Percentiles rank a stretch among this genome's conserved stretches.
Evolutionary conservation across 805 yeast species (phyloP).

Genomic region (Isabelozyma heimii): DNA sequence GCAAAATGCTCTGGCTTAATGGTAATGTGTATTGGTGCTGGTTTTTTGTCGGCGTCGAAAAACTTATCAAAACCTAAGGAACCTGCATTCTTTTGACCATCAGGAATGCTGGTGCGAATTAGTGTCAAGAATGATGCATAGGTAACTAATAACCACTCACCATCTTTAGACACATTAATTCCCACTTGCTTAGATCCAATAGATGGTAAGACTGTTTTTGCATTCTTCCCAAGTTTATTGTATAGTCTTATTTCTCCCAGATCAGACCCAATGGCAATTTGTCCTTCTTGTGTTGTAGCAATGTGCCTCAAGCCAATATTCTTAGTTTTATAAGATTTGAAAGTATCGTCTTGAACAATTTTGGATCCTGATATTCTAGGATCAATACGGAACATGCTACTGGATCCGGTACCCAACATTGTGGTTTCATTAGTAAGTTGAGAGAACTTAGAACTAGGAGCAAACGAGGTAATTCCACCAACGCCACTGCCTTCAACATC

Average conservation of each 20-base stretch:
- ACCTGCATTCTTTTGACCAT: conserved; percentile 57
- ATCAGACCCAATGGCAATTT: conserved; percentile 70
- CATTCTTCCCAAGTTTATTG: conserved; percentile 69
- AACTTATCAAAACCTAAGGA: conserved; percentile 60
- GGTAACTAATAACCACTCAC: conserved; percentile 79
- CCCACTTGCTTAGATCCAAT: conserved; percentile 73
- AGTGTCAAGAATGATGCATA: conserved; percentile 69
- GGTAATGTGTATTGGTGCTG: conserved; percentile 65
- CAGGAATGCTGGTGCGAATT: conserved; percentile 62
- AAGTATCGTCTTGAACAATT: conserved; percentile 48
- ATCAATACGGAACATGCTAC: conserved; percentile 72
- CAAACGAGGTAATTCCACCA: conserved; percentile 51
- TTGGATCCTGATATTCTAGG: conserved; percentile 64
- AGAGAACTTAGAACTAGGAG: conserved; percentile 71
- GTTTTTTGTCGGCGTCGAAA: conserved; percentile 63
- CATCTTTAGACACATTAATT: conserved; percentile 72
- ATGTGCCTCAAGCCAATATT: conserved; percentile 52
- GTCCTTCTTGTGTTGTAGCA: conserved; percentile 72
- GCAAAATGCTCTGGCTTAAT: conserved; percentile 72
- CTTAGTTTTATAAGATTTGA: conserved; percentile 48
- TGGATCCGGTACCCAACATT: conserved; percentile 64
- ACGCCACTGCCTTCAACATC: conserved; percentile 42
- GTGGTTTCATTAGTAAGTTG: conserved; percentile 74
- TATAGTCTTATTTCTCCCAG: conserved; percentile 76
- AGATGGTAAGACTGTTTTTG: conserved; percentile 78